These are phyloP conservation scores for Rubia occidens DNA, from an alignment of 305 asterid species.

Conservation along the genomic window DNA sequence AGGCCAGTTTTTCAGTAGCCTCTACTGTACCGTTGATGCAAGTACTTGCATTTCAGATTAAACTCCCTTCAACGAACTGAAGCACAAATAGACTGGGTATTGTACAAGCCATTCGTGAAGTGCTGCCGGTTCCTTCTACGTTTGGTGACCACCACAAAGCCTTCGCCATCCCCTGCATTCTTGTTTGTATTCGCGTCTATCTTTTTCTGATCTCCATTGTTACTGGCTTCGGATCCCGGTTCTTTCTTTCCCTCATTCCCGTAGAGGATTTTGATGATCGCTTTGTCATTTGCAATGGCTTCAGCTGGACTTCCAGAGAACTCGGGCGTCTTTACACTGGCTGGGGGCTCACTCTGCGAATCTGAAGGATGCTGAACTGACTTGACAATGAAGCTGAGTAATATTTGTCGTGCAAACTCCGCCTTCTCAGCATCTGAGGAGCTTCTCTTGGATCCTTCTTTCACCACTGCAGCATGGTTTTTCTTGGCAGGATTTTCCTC, in stretches of 20 bases:
- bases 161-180: slow-evolving; percentile 61
- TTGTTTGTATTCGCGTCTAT: slow-evolving; percentile 34
- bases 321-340: slow-evolving; percentile 39
- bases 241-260: slow-evolving; percentile 50
- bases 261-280: slow-evolving; percentile 58
- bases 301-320: slow-evolving; percentile 50
- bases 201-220: slow-evolving; percentile 24
- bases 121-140: slow-evolving; percentile 84
- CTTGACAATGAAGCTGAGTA: slow-evolving; percentile 87
- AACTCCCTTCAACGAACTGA: slow-evolving; percentile 51
- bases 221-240: slow-evolving; percentile 24
- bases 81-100: slow-evolving; percentile 79
- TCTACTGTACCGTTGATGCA: slow-evolving; percentile 1
- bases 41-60: neutral
- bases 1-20: neutral
- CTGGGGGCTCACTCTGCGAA: slow-evolving; percentile 31
- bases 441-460: slow-evolving; percentile 40
- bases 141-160: slow-evolving; percentile 81
- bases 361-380: slow-evolving; percentile 74
- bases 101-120: slow-evolving; percentile 53
- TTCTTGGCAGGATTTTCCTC: slow-evolving; percentile 43
- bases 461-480: slow-evolving; percentile 27
- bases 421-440: slow-evolving; percentile 66
- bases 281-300: slow-evolving; percentile 75
- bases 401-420: slow-evolving; percentile 89